A percentile compares a stretch with the other conserved stretches of the same genome.
Evolutionary conservation across 2,329 filamentous ascomycete species (phyloP).

Genomic region (Pseudocercospora cruenta): DNA sequence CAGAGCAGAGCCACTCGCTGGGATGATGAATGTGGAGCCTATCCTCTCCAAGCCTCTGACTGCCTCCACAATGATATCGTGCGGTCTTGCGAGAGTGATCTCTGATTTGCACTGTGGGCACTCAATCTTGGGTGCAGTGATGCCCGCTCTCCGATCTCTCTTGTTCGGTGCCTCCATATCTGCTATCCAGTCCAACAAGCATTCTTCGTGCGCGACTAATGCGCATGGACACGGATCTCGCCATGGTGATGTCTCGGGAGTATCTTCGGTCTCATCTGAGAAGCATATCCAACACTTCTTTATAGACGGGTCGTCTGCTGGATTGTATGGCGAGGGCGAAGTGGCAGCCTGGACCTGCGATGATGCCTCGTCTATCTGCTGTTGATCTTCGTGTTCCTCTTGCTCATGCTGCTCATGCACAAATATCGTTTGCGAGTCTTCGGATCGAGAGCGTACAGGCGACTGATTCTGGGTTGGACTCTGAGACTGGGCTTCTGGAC

Average conservation of each 20-base stretch:
- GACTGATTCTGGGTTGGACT: constrained; percentile 25
- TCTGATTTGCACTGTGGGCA: constrained; percentile 89
- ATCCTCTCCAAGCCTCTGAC: constrained; percentile 62
- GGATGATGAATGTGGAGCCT: constrained; percentile 64
- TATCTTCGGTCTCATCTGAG: constrained; percentile 66
- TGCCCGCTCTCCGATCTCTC: constrained; percentile 51
- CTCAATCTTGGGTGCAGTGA: constrained; percentile 62
- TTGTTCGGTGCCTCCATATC: constrained; percentile 72
- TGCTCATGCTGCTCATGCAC: constrained; percentile 40
- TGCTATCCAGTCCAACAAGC: constrained; percentile 90
- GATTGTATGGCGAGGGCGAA: constrained; percentile 2
- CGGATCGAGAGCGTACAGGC: constrained; percentile 42
- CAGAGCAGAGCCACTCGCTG: constrained; percentile 62
- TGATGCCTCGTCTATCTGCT: not conserved
- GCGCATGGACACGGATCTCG: constrained; percentile 88
- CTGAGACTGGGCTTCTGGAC: constrained; percentile 22
- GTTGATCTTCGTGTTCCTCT: constrained; percentile 15
- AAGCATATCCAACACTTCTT: constrained; percentile 73
- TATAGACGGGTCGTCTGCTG: constrained; percentile 41
- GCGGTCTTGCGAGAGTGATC: constrained; percentile 75
- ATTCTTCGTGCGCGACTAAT: constrained; percentile 85
- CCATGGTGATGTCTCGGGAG: constrained; percentile 69
- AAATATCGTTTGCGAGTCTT: constrained; percentile 52
- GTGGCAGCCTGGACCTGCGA: not conserved
- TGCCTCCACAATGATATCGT: constrained; percentile 71